phyloP scores from a whole-genome alignment of 106 monocot species.

The Acanthochlamys bracteata region DNA sequence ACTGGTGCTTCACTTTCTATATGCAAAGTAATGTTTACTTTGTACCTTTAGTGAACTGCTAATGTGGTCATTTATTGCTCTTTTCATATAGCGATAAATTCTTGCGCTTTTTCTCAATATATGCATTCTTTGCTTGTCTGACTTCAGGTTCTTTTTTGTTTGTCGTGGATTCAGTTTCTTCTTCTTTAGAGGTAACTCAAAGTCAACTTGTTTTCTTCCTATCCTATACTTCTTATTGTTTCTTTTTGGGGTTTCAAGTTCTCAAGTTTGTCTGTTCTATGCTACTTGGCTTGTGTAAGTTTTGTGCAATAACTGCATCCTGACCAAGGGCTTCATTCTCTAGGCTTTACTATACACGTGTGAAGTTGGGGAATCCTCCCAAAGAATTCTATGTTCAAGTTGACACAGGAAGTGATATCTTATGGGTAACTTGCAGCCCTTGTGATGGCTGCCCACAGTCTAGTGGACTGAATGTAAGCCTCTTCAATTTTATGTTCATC shows the following conservation, averaged over 20 bases:
- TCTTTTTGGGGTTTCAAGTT: background rate
- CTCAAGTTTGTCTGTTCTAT: background rate
- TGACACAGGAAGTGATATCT: slow-evolving; percentile 94
- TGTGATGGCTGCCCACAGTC: slow-evolving; percentile 68
- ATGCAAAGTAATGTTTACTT: too few species aligned
- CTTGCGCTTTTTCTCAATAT: too few species aligned
- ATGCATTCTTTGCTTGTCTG: background rate
- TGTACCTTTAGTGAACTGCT: too few species aligned
- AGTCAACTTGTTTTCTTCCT: background rate
- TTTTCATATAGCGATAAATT: too few species aligned
- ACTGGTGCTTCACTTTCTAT: too few species aligned
- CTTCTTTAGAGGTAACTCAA: background rate
- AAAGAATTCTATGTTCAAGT: slow-evolving; percentile 96
- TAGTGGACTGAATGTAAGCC: slow-evolving; percentile 74
- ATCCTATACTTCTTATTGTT: background rate
- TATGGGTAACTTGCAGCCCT: slow-evolving; percentile 84
- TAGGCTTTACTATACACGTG: slow-evolving; percentile 25
- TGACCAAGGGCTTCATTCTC: background rate
- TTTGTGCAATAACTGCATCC: background rate
- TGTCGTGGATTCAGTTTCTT: background rate
- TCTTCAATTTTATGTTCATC: background rate
- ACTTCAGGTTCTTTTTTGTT: background rate
- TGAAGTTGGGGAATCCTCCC: slow-evolving; percentile 77
- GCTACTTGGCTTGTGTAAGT: background rate
- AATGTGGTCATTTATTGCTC: too few species aligned